Evolutionary conservation across 2,329 filamentous ascomycete genomes (phyloP).

Genomic region (Fusarium sp.): DNA sequence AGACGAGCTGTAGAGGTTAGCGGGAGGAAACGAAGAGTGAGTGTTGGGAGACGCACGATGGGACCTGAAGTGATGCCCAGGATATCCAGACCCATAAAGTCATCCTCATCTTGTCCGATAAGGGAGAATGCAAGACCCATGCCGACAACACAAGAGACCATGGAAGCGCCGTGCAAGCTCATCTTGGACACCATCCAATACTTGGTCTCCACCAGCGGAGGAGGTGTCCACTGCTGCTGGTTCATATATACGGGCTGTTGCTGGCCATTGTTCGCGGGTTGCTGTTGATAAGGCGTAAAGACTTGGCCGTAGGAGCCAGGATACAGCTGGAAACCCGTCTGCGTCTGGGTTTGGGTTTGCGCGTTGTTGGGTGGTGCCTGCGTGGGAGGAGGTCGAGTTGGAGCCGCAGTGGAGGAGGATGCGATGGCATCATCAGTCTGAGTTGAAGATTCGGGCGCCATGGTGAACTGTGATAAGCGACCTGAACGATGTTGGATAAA

Average conservation of each 20-base stretch:
- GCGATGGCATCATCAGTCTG: constrained; percentile 33
- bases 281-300: constrained; percentile 40
- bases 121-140: constrained; percentile 46
- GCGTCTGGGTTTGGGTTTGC: constrained; percentile 11
- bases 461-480: constrained; percentile 4
- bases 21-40: not conserved
- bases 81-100: constrained; percentile 14
- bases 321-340: constrained; percentile 32
- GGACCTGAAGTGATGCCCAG: constrained; percentile 25
- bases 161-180: constrained; percentile 42
- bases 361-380: constrained; percentile 20
- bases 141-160: constrained; percentile 44
- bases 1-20: constrained; percentile 46
- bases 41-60: constrained; percentile 26
- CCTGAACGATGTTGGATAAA: not conserved
- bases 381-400: constrained; percentile 22
- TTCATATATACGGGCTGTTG: not conserved
- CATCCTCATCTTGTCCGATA: not conserved
- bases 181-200: constrained; percentile 47
- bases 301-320: constrained; percentile 43
- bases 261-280: constrained; percentile 15
- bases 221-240: constrained; percentile 27
- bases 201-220: constrained; percentile 25
- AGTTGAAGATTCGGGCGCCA: constrained; percentile 40
- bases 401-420: constrained; percentile 7